Evolutionary conservation across 192 early-diverging fungal species (phyloP).

Genomic region (Coemansia sp.): DNA sequence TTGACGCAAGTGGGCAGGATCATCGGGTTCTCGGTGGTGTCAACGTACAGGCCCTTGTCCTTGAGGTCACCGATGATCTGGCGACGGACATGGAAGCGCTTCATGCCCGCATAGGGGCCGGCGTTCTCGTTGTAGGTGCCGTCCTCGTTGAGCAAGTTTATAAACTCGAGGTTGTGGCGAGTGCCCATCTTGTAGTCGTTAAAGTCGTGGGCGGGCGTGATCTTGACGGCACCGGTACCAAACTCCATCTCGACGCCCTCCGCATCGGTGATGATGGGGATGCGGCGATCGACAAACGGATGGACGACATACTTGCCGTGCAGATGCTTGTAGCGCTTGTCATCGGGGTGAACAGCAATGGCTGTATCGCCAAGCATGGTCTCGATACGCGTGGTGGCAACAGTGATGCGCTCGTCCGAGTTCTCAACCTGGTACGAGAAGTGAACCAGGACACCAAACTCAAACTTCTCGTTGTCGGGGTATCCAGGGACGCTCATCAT

Average conservation of each 20-base stretch:
- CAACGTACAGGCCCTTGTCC: constrained; percentile 83
- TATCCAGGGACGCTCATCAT: constrained; percentile 89
- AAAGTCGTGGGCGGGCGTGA: constrained; percentile 97
- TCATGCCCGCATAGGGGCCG: constrained; percentile 82
- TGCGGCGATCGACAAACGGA: constrained; percentile 87
- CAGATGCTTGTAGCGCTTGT: constrained; percentile 91
- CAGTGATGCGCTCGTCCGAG: constrained; percentile 81
- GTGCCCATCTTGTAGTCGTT: constrained; percentile 98
- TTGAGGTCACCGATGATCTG: constrained; percentile 84
- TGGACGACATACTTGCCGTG: constrained; percentile 92
- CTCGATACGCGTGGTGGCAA: constrained; percentile 98
- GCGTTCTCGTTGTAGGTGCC: constrained; percentile 91
- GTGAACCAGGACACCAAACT: constrained; percentile 96
- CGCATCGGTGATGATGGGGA: constrained; percentile 87
- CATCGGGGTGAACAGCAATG: constrained; percentile 90
- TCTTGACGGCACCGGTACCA: constrained; percentile 98
- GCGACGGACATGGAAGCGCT: constrained; percentile 90
- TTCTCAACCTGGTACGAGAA: constrained; percentile 92
- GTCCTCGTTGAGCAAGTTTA: constrained; percentile 97
- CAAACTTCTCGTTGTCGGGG: constrained; percentile 87
- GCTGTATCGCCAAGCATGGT: constrained; percentile 99
- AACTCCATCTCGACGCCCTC: constrained; percentile 86
- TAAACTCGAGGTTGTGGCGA: constrained; percentile 89
- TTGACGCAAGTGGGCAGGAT: constrained; percentile 82
- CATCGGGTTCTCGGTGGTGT: constrained; percentile 91